phyloP scores from a whole-genome alignment of 495 filamentous ascomycete genomes.

The Penicillium longicatenatum region DNA sequence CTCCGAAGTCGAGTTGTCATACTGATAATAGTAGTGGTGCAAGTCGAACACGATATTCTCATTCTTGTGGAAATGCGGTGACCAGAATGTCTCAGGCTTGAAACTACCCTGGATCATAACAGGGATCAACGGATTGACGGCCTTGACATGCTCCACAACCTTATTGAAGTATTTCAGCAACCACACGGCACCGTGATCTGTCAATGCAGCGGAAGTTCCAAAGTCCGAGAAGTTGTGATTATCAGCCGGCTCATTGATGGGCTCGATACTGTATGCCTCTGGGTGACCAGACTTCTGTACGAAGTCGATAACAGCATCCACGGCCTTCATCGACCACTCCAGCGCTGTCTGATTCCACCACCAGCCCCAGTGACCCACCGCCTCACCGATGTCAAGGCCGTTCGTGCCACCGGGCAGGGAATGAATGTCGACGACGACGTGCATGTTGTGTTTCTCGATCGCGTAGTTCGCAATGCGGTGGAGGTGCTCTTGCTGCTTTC shows the following conservation, averaged over 20 bases:
- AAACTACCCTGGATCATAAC: conserved; percentile 37
- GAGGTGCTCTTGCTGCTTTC: conserved; percentile 30
- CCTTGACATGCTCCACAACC: conserved; percentile 23
- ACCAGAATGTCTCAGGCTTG: conserved; percentile 30
- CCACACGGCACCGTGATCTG: conserved; percentile 28
- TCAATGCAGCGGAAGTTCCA: conserved; percentile 32
- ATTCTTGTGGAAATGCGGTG: conserved; percentile 15
- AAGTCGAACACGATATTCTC: conserved; percentile 35
- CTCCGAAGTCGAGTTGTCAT: conserved; percentile 24
- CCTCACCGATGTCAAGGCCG: conserved; percentile 34
- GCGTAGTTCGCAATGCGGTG: conserved; percentile 31
- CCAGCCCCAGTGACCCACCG: conserved; percentile 31
- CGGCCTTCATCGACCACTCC: conserved; percentile 27
- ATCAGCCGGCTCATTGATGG: conserved; percentile 35
- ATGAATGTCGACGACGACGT: conserved; percentile 35
- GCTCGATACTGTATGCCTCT: conserved; percentile 29
- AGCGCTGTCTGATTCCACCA: conserved; percentile 31
- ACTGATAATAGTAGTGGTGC: conserved; percentile 35
- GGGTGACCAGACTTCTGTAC: conserved; percentile 27
- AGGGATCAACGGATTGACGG: conserved; percentile 24
- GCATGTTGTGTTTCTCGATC: conserved; percentile 32
- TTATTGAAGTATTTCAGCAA: conserved; percentile 30
- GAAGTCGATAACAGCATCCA: conserved; percentile 30
- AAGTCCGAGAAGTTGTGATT: conserved; percentile 30
- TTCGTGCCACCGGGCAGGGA: conserved; percentile 35